Evolutionary conservation across 345 rosid species (phyloP).

Genomic region (Hirschfeldia incana): DNA sequence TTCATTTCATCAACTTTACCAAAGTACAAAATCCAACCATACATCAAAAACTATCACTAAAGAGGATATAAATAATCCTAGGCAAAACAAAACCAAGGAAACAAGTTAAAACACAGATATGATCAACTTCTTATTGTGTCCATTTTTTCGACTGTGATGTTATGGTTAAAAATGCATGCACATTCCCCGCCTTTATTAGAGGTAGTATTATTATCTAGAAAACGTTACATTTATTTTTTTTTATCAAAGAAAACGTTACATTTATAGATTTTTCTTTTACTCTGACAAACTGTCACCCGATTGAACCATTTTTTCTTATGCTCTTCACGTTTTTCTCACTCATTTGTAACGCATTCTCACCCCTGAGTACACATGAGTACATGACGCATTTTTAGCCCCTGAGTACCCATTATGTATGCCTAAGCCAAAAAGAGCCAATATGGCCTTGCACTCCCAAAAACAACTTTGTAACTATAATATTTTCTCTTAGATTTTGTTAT

Average conservation of each 20-base stretch:
- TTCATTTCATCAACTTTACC: too few relatives aligned
- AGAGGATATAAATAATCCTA: too few relatives aligned
- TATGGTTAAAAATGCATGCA: background rate
- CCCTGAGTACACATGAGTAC: background rate
- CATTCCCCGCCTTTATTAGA: background rate
- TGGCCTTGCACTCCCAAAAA: background rate
- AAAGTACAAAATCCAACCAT: too few relatives aligned
- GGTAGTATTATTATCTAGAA: background rate
- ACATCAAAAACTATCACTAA: too few relatives aligned
- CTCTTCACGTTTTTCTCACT: conserved; percentile 9
- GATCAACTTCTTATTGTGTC: background rate
- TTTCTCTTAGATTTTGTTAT: background rate
- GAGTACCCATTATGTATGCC: background rate
- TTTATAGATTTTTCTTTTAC: background rate
- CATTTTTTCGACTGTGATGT: background rate
- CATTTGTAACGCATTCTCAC: background rate
- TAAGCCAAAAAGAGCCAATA: background rate
- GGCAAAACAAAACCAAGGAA: too few relatives aligned
- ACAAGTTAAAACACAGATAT: too few relatives aligned
- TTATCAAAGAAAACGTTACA: background rate
- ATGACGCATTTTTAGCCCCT: background rate
- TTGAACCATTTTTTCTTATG: background rate
- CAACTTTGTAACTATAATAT: background rate
- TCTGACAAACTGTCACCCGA: conserved; percentile 8
- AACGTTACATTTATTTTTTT: background rate